Base-by-base conservation (phyloP, 2,329 filamentous ascomycete genomes). In the Thielaviopsis populi region DNA sequence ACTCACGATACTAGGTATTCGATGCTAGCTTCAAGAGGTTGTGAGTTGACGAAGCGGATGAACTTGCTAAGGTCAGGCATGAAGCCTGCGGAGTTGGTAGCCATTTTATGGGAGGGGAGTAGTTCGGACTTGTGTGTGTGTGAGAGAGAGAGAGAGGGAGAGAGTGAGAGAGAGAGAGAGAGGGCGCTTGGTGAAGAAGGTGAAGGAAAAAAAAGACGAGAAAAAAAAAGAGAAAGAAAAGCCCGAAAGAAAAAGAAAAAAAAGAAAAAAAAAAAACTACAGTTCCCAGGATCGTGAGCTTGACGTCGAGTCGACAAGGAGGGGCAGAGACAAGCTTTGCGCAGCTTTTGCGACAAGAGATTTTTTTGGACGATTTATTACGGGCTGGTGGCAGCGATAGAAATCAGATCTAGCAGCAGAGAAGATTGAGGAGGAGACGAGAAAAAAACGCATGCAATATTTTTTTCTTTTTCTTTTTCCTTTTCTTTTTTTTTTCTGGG, bases 1-100 rank as follows among this genome's bases (percentile, higher is more conserved):
- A 75, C 84, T 72, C 75, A 95, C 90, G 88, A 89, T 69, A 92
- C 85, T 67, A 95, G 81, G 68, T 83, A 84, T 74, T 96, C 91
- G 68, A 95, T 86, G 8, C 89, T 91, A 50, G 86, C 83, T 69
- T 96, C 91, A 63, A 94, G 81, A 37, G 85, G 80, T 63, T 84
- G 85, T 42, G 82, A 81, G 72, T 89, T 92, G 67, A 95, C 79
- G 13, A 87, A 86, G 71, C 87, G 89, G 68, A 95, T 81, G 70
- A 90, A 94, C 59, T 86, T 87, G 58, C 85, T 82, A 68, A 96
- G 78, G 69, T 85, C 87, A 53, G 90, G 89, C 73, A 88, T 84
- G 67, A 72, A 72, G 48, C 56, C 63, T 30, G 27, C 15, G 4
- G 61, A 58, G 40, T 63, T 63, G 48, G n/a, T 22, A 13, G 61